Evolutionary conservation across 2,329 filamentous ascomycete genomes (phyloP).

Genomic region (Ophiostoma himal-ulmi): DNA sequence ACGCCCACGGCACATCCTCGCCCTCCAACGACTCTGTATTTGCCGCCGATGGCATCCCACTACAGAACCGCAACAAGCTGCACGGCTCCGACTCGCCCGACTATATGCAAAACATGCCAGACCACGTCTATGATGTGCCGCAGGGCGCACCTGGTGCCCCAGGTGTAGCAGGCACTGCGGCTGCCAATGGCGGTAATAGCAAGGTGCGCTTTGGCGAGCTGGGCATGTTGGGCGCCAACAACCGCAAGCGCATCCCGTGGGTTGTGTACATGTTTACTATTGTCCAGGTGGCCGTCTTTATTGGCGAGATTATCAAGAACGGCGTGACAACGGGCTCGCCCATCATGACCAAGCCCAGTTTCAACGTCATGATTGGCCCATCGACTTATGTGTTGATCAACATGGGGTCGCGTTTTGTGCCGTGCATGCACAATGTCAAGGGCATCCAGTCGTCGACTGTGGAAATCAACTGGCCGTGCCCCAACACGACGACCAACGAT

Average conservation of each 20-base stretch:
- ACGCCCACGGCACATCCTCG: slow-evolving; percentile 27
- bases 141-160: slow-evolving; percentile 26
- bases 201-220: slow-evolving; percentile 51
- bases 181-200: slow-evolving; percentile 24
- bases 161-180: slow-evolving; percentile 22
- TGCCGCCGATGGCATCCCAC: slow-evolving; percentile 49
- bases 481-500: slow-evolving; percentile 63
- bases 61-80: slow-evolving; percentile 48
- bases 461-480: slow-evolving; percentile 66
- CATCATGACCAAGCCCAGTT: slow-evolving; percentile 72
- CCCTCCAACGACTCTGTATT: slow-evolving; percentile 36
- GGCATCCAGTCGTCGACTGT: slow-evolving; percentile 52
- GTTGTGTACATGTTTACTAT: slow-evolving; percentile 74
- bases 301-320: slow-evolving; percentile 80
- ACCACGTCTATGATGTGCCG: slow-evolving; percentile 57
- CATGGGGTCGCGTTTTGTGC: slow-evolving; percentile 88
- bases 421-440: slow-evolving; percentile 85
- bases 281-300: slow-evolving; percentile 77
- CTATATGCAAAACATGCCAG: slow-evolving; percentile 32
- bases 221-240: slow-evolving; percentile 52
- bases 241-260: slow-evolving; percentile 60
- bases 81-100: slow-evolving; percentile 36
- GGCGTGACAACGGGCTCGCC: slow-evolving; percentile 61
- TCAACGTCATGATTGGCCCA: slow-evolving; percentile 97
- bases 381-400: slow-evolving; percentile 88